These are phyloP conservation scores for Ephemerocybe angulata DNA, from an alignment of 768 basidiomycete genomes.

Conservation along the genomic window DNA sequence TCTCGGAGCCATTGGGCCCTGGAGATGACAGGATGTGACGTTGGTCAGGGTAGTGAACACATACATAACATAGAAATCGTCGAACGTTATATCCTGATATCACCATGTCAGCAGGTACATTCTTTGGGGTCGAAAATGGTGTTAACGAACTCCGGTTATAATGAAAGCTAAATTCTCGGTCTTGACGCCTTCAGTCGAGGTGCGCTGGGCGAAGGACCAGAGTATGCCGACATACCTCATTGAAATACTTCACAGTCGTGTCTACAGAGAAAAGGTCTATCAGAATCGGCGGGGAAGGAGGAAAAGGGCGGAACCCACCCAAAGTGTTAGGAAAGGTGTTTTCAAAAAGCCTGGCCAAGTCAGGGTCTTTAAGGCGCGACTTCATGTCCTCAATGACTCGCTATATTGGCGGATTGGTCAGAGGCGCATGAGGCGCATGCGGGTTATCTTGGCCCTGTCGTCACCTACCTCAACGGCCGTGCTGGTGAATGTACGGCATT, in stretches of 20 bases:
- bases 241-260: slow-evolving; percentile 77
- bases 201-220: background rate
- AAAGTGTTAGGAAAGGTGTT: slow-evolving; percentile 83
- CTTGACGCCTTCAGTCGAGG: background rate
- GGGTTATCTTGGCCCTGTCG: background rate
- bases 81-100: slow-evolving; percentile 66
- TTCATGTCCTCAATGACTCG: slow-evolving; percentile 76
- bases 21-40: slow-evolving; percentile 5
- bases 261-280: slow-evolving; percentile 36
- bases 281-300: no score
- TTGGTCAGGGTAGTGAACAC: background rate
- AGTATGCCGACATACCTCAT: slow-evolving; percentile 36
- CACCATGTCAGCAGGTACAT: background rate
- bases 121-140: background rate
- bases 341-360: slow-evolving; percentile 74
- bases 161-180: slow-evolving; percentile 69
- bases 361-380: slow-evolving; percentile 65
- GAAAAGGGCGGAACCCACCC: no score
- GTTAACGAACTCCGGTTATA: slow-evolving; percentile 62
- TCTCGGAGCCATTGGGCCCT: slow-evolving; percentile 85
- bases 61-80: background rate
- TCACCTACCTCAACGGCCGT: slow-evolving; percentile 62
- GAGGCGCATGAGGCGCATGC: background rate
- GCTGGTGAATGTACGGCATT: slow-evolving; percentile 75
- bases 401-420: slow-evolving; percentile 28